Evolutionary conservation across 441 rosid genomes (phyloP), one percentile per base, ranked within the genome.

Genomic region (Lepidium campestre): DNA sequence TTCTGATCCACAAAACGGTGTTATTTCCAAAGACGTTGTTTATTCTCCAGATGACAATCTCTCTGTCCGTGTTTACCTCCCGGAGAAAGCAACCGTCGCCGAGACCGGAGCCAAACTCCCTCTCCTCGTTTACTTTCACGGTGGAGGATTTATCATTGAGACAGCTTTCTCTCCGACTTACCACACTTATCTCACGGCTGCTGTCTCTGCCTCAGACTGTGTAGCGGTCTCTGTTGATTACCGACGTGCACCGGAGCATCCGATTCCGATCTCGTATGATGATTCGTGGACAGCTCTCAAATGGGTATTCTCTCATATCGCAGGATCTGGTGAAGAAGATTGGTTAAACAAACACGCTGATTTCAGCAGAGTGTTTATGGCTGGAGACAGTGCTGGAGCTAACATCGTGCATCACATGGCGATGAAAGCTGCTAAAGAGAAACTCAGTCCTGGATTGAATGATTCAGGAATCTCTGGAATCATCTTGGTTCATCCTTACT

Each of bases 351-450:
- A 17, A 19, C 42, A 73, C 23, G 86, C 76, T 2, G 87, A 88
- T 66, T 68, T 84, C 42, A 40, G 41, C 36, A 72, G 53, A 6
- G 81, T 81, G 42, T 75, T 78, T 55, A 69, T 82, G 10, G 67
- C 82, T 1, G 91, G 91, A 11, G 91, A 81, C 72, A 82, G 86
- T 57, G 87, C 89, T 2, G 89, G 89, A 10, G 89, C 79, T 3
- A 86, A 65, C 68, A 78, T 82, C 10, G 70, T 72, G 9, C 82
- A 84, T 67, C 81, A 79, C 40, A 76, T 82, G 77, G 76, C 73
- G 34, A 18, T 80, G 55, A 66, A 62, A 62, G 76, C 77, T 2
- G 77, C 70, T 8, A 54, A 50, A 5, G 80, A 77, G 23, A 75
- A 65, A 35, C 67, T 69, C 2, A 50, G 12, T 4, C 49, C 73